Percentiles rank a stretch among this genome's conserved stretches.
Conservation (phyloP, 768 basidiomycete genomes). For the Leccinum fibrillosum region DNA sequence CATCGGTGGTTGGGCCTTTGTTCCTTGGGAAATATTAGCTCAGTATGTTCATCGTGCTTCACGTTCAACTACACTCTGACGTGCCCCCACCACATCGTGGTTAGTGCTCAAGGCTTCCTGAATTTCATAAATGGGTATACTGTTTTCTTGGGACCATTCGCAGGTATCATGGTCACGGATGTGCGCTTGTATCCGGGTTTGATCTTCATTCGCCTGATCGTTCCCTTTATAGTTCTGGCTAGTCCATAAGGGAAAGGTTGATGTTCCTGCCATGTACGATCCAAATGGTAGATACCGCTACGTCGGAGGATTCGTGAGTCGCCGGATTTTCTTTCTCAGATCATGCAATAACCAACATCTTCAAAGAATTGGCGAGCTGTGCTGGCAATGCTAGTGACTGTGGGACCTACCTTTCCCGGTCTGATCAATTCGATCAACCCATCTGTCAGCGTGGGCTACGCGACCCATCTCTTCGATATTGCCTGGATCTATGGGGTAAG, state of each 20-base stretch:
- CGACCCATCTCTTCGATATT: constrained; percentile 58
- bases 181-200: constrained; percentile 34
- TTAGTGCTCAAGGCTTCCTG: constrained; percentile 61
- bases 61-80: not conserved
- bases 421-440: constrained; percentile 72
- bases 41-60: constrained; percentile 22
- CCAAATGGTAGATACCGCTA: constrained; percentile 80
- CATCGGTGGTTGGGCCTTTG: constrained; percentile 70
- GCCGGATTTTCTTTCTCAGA: not conserved
- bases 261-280: constrained; percentile 83
- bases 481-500: constrained; percentile 76
- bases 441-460: constrained; percentile 57
- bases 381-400: constrained; percentile 63
- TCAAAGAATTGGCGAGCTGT: constrained; percentile 79
- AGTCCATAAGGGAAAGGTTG: constrained; percentile 65
- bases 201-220: not conserved
- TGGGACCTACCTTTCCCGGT: constrained; percentile 74
- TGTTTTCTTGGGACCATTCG: constrained; percentile 82
- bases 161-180: constrained; percentile 65
- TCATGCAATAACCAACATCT: not conserved
- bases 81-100: too few relatives aligned
- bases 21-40: constrained; percentile 80
- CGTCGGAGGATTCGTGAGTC: constrained; percentile 66
- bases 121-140: constrained; percentile 83
- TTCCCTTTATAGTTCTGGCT: constrained; percentile 62